phyloP scores from a whole-genome alignment of 169 alveolate genomes.

The Plasmodium yoelii region DNA sequence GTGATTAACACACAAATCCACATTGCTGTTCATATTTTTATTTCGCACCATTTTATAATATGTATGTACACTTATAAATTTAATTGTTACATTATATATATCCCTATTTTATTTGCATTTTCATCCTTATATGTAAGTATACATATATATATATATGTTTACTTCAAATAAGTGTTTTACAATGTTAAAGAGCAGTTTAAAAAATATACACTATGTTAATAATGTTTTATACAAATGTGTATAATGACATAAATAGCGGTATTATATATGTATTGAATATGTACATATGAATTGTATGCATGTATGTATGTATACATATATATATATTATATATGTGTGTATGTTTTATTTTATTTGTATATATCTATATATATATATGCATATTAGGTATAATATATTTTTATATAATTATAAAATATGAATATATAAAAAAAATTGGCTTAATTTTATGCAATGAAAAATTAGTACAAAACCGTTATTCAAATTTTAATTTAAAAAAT shows the following conservation, averaged over 20 bases:
- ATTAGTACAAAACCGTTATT: constrained; percentile 3
- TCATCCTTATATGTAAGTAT: no score
- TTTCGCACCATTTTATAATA: constrained; percentile 26
- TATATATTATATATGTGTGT: not conserved
- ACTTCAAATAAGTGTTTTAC: no score
- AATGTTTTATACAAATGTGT: no score
- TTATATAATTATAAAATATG: no score
- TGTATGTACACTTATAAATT: not conserved
- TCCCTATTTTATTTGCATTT: no score
- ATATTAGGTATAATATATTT: no score
- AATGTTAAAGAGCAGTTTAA: no score
- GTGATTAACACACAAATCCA: constrained; percentile 23
- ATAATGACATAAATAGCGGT: not conserved
- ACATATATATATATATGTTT: no score
- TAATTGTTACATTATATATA: not conserved
- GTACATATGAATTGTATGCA: no score
- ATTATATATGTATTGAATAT: not conserved
- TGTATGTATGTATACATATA: not conserved
- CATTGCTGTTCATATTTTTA: constrained; percentile 9
- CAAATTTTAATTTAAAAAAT: constrained; percentile 2
- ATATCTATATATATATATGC: no score
- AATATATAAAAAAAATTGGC: no score
- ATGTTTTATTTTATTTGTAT: not conserved
- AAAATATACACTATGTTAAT: no score
- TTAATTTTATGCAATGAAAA: not conserved